Base-by-base conservation (phyloP, 2,329 filamentous ascomycete genomes). In the Arthrinium phaeospermum region DNA sequence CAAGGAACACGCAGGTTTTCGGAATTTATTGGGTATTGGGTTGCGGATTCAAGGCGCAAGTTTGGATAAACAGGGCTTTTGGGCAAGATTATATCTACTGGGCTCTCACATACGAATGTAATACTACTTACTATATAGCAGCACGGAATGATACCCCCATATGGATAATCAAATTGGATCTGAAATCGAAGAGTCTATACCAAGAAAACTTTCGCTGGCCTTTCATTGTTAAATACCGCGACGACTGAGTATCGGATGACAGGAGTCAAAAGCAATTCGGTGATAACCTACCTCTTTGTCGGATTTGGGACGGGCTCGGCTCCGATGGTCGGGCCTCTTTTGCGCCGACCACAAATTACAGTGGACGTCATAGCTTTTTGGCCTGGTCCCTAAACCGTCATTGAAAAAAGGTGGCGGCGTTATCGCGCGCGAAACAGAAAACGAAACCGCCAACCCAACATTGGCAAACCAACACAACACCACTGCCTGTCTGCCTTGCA, bases 311-410 rank as follows among this genome's bases (percentile, higher is more conserved):
- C 57, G 34, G 53, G 16, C 10, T 64, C 57, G 57, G 57, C 57
- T 64, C 57, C 57, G 57, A 64, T 64, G 22, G 34, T 64, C 57
- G 57, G 57, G 57, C 34, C 2, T n/a, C 34, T n/a, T 64, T 64
- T 13, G 34, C 19, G 57, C 57, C 34, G 34, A 64, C 30, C 34
- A 41, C 1, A 4, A 13, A 64, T 41, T 41, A 41, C 57, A 64
- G 57, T 64, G 57, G 34, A 64, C 57, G 57, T 64, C 49, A 51
- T 51, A 27, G 49, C 49, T 51, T 51, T 51, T 51, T 27, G 4
- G 19, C 16, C 2, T 3, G 13, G 44, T 47, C 16, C 14, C 46
- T 24, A 30, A 24, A n/a, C 49, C n/a, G 49, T 51, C 57, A 64
- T 64, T 14, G 57, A 41, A 64, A 64, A 64, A 41, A 12, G 19